Evolutionary conservation across 306 rosid genomes (phyloP), one percentile per base, ranked within the genome.

Genomic region (Quercus berberidifolia): DNA sequence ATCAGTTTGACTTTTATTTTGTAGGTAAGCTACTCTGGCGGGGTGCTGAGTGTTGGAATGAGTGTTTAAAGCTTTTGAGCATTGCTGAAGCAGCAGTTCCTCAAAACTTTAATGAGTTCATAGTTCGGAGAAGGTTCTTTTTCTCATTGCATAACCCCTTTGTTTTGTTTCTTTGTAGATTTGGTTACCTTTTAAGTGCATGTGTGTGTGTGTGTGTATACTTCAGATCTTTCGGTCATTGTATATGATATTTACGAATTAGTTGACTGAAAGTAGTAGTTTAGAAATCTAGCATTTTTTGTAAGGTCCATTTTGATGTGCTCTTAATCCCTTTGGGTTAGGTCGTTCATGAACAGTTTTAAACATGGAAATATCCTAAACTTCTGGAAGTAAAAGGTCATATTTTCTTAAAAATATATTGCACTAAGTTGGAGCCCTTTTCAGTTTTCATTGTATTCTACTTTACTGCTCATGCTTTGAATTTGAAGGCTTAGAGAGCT

Each of bases 11-110:
- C 25, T 19, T 70, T 17, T 35, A 6, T 65, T 21, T 75, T 18
- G 60, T 86, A 92, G 97, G 83, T 49, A 94, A 89, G 87, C 91
- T 83, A 75, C 90, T 94, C 21, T 91, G 94, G 93, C 85, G 86
- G 81, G 97, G 92, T 71, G 95, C 90, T 21, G 95, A 86, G 80
- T 94, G 95, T 89, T 94, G 99, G 99, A 80, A 79, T 31, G 99
- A 94, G 78, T 83, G 92, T 82, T 30, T 91, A 67, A 90, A 88
- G 86, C 97, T 92, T 79, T 83, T 94, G 86, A 82, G 65, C 73
- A 68, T 86, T 59, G 97, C 97, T 43, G 97, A 94, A 82, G 92
- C 88, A 6, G 89, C 97, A 43, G 28, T 74, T 76, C 52, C 56
- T 78, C 75, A 81, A 49, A 52, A 86, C 58, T 35, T 63, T 74